Conservation (phyloP, 129 eudicot species). For the Flaveria sonorensis region DNA sequence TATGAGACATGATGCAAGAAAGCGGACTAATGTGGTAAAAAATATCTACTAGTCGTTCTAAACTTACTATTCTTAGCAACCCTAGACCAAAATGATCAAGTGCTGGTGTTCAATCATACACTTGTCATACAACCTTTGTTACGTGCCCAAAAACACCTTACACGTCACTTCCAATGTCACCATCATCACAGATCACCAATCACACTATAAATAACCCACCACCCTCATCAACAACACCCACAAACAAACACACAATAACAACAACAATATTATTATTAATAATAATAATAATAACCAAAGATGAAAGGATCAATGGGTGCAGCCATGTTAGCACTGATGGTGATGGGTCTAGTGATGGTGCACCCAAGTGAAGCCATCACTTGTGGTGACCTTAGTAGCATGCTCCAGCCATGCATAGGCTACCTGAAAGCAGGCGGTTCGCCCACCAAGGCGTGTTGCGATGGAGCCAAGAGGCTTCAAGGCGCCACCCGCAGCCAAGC, state of each 20-base stretch:
- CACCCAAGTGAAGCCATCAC: conserved; percentile 43
- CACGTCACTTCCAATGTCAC: not conserved
- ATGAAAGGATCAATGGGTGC: conserved; percentile 48
- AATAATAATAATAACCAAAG: not conserved
- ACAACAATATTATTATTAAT: too few relatives aligned
- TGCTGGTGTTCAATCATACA: conserved; percentile 24
- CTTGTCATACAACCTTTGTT: conserved; percentile 29
- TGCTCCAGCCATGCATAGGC: conserved; percentile 47
- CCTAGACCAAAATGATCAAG: not conserved
- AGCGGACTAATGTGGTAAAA: not conserved
- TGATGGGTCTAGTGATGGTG: conserved; percentile 32
- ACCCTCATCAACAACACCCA: not conserved
- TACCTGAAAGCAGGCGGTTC: conserved; percentile 42
- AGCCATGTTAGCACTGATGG: conserved; percentile 38
- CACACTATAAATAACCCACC: conserved; percentile 23
- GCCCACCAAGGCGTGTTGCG: conserved; percentile 41
- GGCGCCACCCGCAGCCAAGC: conserved; percentile 24
- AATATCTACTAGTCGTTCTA: not conserved
- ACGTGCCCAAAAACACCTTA: conserved; percentile 29
- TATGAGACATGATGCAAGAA: conserved; percentile 15
- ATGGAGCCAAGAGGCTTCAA: conserved; percentile 42
- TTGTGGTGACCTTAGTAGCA: conserved; percentile 33
- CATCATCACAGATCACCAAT: conserved; percentile 35
- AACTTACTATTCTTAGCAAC: conserved; percentile 31
- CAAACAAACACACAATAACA: not conserved